These are phyloP conservation scores for Solanum commersonii DNA, from an alignment of 257 asterid genomes.

Conservation along the genomic window DNA sequence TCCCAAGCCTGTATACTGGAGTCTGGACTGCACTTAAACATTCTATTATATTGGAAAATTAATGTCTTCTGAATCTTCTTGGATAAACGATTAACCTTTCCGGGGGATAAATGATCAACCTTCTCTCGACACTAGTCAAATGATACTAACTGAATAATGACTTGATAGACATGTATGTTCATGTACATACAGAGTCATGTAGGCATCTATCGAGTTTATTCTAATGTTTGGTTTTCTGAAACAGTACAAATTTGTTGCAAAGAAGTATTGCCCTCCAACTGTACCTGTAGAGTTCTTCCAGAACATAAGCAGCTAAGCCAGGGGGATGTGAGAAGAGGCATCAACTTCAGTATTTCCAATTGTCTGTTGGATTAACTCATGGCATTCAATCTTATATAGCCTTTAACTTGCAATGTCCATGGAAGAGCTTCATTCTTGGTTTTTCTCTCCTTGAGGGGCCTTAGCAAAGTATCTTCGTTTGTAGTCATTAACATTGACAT, in stretches of 20 bases:
- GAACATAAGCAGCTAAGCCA: conserved; percentile 33
- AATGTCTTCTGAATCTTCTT: background rate
- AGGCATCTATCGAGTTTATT: background rate
- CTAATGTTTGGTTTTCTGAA: conserved; percentile 1
- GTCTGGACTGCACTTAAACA: background rate
- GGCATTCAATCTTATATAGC: background rate
- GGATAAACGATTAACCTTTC: background rate
- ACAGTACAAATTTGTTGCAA: conserved; percentile 98
- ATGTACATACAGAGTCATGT: background rate
- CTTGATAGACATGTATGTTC: background rate
- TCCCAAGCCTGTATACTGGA: too few relatives aligned
- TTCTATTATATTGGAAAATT: background rate
- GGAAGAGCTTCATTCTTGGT: background rate
- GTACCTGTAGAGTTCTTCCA: conserved; percentile 71
- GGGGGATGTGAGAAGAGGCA: background rate
- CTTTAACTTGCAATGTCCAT: background rate
- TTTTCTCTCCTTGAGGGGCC: background rate
- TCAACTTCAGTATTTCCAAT: conserved; percentile 1
- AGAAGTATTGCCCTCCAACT: conserved; percentile 76
- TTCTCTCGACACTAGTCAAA: background rate
- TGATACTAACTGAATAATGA: background rate
- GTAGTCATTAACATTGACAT: background rate
- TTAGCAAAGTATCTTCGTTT: background rate
- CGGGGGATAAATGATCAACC: background rate
- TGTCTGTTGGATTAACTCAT: background rate